These are phyloP conservation scores for Cyclocybe aegerita DNA, from an alignment of 768 basidiomycete genomes.

Conservation along the genomic window DNA sequence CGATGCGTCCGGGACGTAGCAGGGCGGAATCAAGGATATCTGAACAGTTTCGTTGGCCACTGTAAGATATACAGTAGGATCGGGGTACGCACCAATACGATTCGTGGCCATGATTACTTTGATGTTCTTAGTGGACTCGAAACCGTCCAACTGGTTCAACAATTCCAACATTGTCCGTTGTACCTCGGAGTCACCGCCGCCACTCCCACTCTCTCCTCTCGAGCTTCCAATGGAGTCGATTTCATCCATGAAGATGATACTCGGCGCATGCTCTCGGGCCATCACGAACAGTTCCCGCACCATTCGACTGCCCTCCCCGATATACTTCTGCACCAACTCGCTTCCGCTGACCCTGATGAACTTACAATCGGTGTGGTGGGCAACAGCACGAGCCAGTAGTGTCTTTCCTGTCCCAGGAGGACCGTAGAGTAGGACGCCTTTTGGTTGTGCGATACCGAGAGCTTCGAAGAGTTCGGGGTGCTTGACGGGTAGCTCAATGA, in stretches of 20 bases:
- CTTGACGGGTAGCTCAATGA: slow-evolving; percentile 96
- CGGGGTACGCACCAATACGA: slow-evolving; percentile 67
- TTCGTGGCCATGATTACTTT: slow-evolving; percentile 97
- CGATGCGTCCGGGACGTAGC: slow-evolving; percentile 92
- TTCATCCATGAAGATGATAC: slow-evolving; percentile 99
- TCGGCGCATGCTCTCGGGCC: slow-evolving; percentile 96
- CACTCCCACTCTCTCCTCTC: slow-evolving; percentile 88
- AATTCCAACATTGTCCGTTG: slow-evolving; percentile 90
- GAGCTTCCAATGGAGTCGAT: slow-evolving; percentile 97
- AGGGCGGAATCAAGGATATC: slow-evolving; percentile 95
- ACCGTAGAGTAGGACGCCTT: slow-evolving; percentile 93
- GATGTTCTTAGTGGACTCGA: slow-evolving; percentile 97
- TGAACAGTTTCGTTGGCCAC: slow-evolving; percentile 21
- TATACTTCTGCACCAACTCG: slow-evolving; percentile 97
- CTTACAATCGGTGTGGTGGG: slow-evolving; percentile 96
- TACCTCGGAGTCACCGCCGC: slow-evolving; percentile 86
- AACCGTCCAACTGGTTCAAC: slow-evolving; percentile 87
- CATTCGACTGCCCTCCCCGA: slow-evolving; percentile 96
- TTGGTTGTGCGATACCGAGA: slow-evolving; percentile 95
- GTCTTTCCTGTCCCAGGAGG: slow-evolving; percentile 98
- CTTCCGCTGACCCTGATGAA: slow-evolving; percentile 95
- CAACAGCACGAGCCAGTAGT: slow-evolving; percentile 90
- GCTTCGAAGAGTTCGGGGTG: slow-evolving; percentile 97
- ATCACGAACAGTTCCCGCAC: slow-evolving; percentile 97
- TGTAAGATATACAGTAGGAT: neutral